Percentiles rank a stretch among this genome's conserved stretches.
Conservation (phyloP, 2,329 filamentous ascomycete genomes). For the Diaporthe aspalathi region DNA sequence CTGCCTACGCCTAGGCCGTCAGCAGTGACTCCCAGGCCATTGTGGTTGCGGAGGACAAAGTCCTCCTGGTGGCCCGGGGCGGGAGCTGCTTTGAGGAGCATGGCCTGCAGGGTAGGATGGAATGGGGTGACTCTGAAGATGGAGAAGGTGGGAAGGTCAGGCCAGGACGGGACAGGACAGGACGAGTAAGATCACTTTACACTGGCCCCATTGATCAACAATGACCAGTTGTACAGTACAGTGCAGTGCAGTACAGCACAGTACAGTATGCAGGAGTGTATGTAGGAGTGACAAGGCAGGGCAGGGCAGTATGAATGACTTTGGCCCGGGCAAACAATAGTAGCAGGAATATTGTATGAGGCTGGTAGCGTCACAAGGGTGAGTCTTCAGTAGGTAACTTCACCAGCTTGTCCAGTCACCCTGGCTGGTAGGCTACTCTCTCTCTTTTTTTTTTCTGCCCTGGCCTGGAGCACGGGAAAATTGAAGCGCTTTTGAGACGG, state of each 20-base stretch:
- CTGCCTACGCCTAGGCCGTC: slow-evolving; percentile 3
- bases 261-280: too few relatives aligned
- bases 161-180: not conserved
- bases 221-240: slow-evolving; percentile 9
- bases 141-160: not conserved
- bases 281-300: slow-evolving; percentile 3
- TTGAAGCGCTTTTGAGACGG: not conserved
- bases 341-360: not conserved
- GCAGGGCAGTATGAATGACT: not conserved
- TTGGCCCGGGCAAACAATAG: not conserved
- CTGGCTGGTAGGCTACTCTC: not conserved
- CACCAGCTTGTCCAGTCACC: not conserved
- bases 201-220: slow-evolving; percentile 9
- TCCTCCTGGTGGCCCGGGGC: slow-evolving; percentile 28
- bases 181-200: slow-evolving; percentile 6
- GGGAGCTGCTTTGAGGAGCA: slow-evolving; percentile 37
- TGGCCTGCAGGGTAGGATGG: slow-evolving; percentile 12
- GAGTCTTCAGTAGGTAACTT: slow-evolving; percentile 9
- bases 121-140: slow-evolving; percentile 26
- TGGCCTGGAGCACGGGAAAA: not conserved
- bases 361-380: not conserved
- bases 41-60: slow-evolving; percentile 37
- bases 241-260: not conserved
- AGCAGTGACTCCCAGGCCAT: slow-evolving; percentile 9
- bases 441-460: not conserved